phyloP scores from a whole-genome alignment of 2,329 filamentous ascomycete species.

The Colletotrichum sp. region DNA sequence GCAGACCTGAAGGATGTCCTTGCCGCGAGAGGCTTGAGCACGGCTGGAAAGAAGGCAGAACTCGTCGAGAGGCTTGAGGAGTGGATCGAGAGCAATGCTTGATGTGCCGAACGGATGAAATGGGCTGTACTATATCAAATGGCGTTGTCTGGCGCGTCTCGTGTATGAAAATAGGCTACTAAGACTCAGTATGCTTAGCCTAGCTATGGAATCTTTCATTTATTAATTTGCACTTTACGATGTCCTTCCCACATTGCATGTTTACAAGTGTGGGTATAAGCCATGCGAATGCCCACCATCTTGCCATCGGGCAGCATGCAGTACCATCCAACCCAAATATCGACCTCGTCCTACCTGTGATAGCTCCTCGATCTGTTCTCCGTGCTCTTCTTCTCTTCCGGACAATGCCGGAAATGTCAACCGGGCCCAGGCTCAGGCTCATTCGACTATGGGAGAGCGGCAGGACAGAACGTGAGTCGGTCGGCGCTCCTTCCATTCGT shows the following conservation, averaged over 20 bases:
- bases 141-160: not conserved
- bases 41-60: slow-evolving; percentile 57
- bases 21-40: slow-evolving; percentile 50
- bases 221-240: not conserved
- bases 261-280: not conserved
- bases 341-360: not conserved
- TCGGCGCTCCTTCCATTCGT: not conserved
- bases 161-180: not conserved
- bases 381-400: not conserved
- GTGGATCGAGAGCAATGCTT: slow-evolving; percentile 56
- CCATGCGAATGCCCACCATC: not conserved
- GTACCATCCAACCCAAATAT: not conserved
- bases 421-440: not conserved
- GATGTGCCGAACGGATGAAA: not conserved
- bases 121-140: not conserved
- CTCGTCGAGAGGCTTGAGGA: slow-evolving; percentile 60
- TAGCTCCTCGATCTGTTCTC: accelerated
- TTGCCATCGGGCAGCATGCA: not conserved
- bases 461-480: not conserved
- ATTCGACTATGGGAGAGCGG: not conserved
- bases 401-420: not conserved
- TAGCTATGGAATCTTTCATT: not conserved
- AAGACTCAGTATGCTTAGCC: accelerated
- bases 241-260: not conserved
- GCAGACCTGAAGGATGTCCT: slow-evolving; percentile 56